phyloP scores from a whole-genome alignment of 1,139 yeast species.

The Candida anutae region DNA sequence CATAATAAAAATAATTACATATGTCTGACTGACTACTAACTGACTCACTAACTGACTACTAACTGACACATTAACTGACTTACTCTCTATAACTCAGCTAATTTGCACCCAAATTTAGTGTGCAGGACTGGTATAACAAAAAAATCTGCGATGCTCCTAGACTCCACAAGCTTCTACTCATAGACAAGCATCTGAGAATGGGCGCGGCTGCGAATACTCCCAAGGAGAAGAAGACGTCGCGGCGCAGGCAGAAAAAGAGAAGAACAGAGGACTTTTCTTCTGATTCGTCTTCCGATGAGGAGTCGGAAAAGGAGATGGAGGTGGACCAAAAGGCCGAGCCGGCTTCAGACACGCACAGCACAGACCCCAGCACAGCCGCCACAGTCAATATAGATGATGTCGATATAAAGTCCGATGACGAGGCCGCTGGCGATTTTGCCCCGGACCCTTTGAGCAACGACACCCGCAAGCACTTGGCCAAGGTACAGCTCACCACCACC shows the following conservation, averaged over 20 bases:
- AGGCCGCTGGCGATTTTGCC: slow-evolving; percentile 9
- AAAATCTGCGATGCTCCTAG: too few relatives aligned
- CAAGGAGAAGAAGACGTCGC: slow-evolving; percentile 13
- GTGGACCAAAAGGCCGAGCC: slow-evolving; percentile 1
- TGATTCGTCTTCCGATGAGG: slow-evolving; percentile 24
- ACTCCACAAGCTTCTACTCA: too few relatives aligned
- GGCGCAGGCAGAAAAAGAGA: slow-evolving; percentile 65
- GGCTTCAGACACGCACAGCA: background rate
- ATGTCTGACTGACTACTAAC: too few relatives aligned
- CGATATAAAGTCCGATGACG: slow-evolving; percentile 33
- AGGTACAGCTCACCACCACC: slow-evolving; percentile 21
- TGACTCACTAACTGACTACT: too few relatives aligned
- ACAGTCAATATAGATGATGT: slow-evolving; percentile 27
- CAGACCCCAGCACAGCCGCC: slow-evolving; percentile 1
- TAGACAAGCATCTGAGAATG: too few relatives aligned
- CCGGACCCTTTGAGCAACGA: slow-evolving; percentile 15
- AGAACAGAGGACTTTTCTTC: slow-evolving; percentile 59
- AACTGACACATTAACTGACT: too few relatives aligned
- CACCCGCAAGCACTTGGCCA: slow-evolving; percentile 17
- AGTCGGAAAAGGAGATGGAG: slow-evolving; percentile 4
- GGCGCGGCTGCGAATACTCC: too few relatives aligned
- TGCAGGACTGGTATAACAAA: too few relatives aligned
- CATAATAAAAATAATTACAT: too few relatives aligned
- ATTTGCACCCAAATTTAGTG: too few relatives aligned
- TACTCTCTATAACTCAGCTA: too few relatives aligned